Evolutionary conservation across 2,329 filamentous ascomycete species (phyloP).

Genomic region (Ophiostoma angusticollis): DNA sequence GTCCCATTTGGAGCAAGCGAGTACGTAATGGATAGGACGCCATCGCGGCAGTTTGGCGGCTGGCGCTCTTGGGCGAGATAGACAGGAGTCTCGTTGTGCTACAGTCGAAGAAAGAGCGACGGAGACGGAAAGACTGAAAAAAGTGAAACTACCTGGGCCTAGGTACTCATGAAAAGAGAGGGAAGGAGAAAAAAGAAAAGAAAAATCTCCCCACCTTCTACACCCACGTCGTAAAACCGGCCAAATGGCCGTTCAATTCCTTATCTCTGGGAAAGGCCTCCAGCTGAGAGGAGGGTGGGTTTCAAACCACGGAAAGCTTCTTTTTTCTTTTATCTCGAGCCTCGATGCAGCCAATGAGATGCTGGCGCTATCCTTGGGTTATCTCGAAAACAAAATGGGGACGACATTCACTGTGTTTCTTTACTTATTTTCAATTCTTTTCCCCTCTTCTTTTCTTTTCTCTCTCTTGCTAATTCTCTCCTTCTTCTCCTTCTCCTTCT

Average conservation of each 20-base stretch:
- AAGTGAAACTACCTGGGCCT: not conserved
- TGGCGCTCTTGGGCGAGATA: not conserved
- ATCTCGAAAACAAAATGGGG: not conserved
- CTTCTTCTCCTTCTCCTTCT: not conserved
- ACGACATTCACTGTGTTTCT: conserved; percentile 6
- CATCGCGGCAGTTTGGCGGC: not conserved
- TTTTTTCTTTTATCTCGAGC: too few species aligned
- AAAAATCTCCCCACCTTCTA: too few species aligned
- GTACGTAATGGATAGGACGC: conserved; percentile 11
- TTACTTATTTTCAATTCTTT: conserved; percentile 1
- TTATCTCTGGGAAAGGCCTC: conserved; percentile 15
- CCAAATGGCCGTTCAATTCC: conserved; percentile 13
- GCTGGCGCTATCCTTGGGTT: too few species aligned
- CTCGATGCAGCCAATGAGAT: too few species aligned
- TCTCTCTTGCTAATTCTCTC: not conserved
- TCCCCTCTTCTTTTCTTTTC: not conserved
- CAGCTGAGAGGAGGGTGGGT: not conserved
- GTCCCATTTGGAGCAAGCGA: conserved; percentile 7
- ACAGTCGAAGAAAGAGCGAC: not conserved
- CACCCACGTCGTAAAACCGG: too few species aligned
- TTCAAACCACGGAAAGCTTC: not conserved
- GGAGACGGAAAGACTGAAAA: too few species aligned
- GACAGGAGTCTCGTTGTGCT: not conserved
- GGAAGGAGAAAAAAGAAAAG: not conserved
- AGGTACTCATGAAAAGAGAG: not conserved